Evolutionary conservation across 371 early-diverging fungal genomes (phyloP), one percentile per base, ranked within the genome.

Genomic region (Lichtheimia ramosa): DNA sequence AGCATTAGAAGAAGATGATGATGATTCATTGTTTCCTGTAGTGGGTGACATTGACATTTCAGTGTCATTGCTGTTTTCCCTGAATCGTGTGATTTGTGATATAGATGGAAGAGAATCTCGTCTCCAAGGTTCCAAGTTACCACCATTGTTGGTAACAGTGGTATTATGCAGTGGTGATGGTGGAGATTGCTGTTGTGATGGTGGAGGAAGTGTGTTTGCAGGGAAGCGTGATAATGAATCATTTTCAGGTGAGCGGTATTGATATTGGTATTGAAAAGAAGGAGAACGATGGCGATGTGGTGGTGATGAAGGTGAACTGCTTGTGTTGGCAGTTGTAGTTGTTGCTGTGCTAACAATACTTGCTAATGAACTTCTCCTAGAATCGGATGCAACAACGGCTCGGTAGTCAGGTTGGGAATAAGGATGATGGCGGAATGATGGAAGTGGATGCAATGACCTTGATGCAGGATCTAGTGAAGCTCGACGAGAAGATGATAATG

Each of bases 41-140:
- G 53, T 25, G 21, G 53, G 4, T 53, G 56, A 15, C 50, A 56
- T 49, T 48, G 62, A n/a, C 28, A 27, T 42, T 46, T 42, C 34
- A 42, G 48, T 34, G 56, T 14, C 18, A 55, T 24, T 46, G 60
- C 42, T 56, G 15, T 46, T 27, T 7, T 42, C 18, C 48, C 23
- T 57, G 49, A 41, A 40, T 28, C 60, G 28, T 23, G 74, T 70
- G 16, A 74, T 48, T 27, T 74, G 74, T 13, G 74, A 67, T 55
- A 74, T 74, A 10, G 74, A 70, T 21, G 74, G 74, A 18, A 74
- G 53, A 39, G 74, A 74, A 27, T 74, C 74, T 48, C 74, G 54
- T 70, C 74, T 60, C 63, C 66, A 70, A n/a, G 61, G 16, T 16
- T 18, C 41, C 18, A 48, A 57, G n/a, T 12, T 43, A 34, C 16